Evolutionary conservation across 805 yeast species (phyloP).

Genomic region (Kuraishia piskuri): DNA sequence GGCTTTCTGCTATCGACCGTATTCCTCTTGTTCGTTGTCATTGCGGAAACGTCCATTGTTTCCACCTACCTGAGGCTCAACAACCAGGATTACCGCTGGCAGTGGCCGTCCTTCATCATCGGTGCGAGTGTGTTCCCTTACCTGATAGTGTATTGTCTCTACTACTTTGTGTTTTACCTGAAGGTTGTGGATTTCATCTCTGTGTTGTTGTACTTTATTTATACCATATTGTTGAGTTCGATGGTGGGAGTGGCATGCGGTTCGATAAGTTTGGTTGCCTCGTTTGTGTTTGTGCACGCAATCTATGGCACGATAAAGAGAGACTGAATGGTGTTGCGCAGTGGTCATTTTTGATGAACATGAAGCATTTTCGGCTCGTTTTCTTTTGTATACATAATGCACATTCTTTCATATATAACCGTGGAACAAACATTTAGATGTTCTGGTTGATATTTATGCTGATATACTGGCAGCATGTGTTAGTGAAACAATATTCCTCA

Average conservation of each 20-base stretch:
- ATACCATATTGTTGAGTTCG: constrained; percentile 56
- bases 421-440: no score
- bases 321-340: constrained; percentile 28
- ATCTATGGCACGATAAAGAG: constrained; percentile 51
- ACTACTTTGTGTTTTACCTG: constrained; percentile 51
- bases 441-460: no score
- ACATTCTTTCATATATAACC: no score
- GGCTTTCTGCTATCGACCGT: constrained; percentile 66
- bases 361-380: not conserved
- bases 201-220: constrained; percentile 58
- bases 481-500: no score
- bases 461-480: no score
- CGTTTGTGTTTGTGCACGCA: constrained; percentile 54
- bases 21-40: constrained; percentile 48
- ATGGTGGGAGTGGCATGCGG: constrained; percentile 68
- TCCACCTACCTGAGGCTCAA: constrained; percentile 55
- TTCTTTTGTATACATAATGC: not conserved
- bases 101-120: constrained; percentile 70
- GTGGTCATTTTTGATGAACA: not conserved
- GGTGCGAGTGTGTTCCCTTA: constrained; percentile 70
- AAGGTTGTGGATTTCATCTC: constrained; percentile 62
- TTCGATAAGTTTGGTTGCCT: constrained; percentile 60
- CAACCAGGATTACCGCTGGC: constrained; percentile 57
- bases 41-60: constrained; percentile 64
- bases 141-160: constrained; percentile 57